Percentiles rank a stretch among this genome's conserved stretches.
Evolutionary conservation across 148 eudicot genomes (phyloP).

Genomic region (Spergularia bocconei): DNA sequence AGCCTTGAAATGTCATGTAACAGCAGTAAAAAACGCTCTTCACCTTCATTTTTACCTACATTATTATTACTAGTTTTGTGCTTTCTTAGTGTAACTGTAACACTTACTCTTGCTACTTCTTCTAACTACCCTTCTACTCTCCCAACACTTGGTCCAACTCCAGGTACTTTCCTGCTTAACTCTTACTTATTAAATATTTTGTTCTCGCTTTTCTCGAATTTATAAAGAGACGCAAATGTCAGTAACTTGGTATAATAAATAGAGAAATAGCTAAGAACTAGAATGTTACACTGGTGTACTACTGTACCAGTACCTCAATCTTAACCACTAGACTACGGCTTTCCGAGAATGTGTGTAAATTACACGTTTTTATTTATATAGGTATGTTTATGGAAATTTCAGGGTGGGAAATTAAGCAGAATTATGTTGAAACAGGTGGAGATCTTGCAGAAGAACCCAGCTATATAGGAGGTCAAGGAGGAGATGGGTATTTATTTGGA

Average conservation of each 20-base stretch:
- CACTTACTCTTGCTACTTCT: neutral
- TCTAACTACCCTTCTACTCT: neutral
- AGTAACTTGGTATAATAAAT: too few species aligned
- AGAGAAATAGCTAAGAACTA: too few species aligned
- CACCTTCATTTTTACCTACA: conserved; percentile 17
- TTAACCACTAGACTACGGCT: too few species aligned
- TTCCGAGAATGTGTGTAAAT: too few species aligned
- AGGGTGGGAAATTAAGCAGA: conserved; percentile 8
- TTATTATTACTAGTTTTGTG: neutral
- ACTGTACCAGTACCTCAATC: too few species aligned
- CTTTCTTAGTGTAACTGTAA: neutral
- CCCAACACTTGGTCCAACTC: conserved; percentile 26
- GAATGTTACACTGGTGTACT: too few species aligned
- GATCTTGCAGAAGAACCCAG: conserved; percentile 17
- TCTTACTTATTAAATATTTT: neutral
- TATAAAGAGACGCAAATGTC: too few species aligned
- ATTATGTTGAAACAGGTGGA: neutral
- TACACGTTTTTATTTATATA: neutral
- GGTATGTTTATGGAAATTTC: neutral
- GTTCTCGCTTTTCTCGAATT: neutral
- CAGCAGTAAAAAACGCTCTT: neutral
- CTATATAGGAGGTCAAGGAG: conserved; percentile 10
- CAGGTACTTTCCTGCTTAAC: conserved; percentile 13
- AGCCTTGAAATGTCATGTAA: conserved; percentile 1
- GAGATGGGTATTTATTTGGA: conserved; percentile 12